Evolutionary conservation across 2,329 filamentous ascomycete genomes (phyloP).

Genomic region (Hypocrella siamensis): DNA sequence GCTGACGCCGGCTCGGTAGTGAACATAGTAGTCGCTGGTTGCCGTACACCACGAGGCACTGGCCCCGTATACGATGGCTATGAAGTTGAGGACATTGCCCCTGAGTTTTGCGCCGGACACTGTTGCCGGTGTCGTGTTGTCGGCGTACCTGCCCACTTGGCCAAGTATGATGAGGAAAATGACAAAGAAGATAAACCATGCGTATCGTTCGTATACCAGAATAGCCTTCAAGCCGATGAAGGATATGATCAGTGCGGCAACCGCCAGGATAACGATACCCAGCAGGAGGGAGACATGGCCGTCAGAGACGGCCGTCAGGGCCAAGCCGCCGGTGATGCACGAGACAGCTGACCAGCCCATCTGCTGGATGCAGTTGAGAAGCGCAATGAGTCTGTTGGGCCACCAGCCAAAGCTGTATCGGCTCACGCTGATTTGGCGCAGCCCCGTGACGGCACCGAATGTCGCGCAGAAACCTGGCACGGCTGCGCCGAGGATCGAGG

Average conservation of each 20-base stretch:
- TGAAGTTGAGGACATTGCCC: conserved; percentile 23
- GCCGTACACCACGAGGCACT: conserved; percentile 34
- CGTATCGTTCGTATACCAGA: conserved; percentile 32
- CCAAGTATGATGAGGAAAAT: conserved; percentile 34
- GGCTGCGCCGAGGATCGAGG: conserved; percentile 20
- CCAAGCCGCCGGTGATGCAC: conserved; percentile 33
- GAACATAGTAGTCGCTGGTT: conserved; percentile 12
- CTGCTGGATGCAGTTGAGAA: conserved; percentile 19
- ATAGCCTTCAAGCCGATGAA: conserved; percentile 34
- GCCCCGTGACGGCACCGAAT: conserved; percentile 30
- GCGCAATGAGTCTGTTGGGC: conserved; percentile 31
- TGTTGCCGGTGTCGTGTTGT: conserved; percentile 18
- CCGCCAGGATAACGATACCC: conserved; percentile 35
- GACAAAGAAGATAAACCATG: conserved; percentile 29
- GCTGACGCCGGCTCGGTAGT: conserved; percentile 29
- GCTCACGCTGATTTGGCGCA: conserved; percentile 33
- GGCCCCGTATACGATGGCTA: conserved; percentile 30
- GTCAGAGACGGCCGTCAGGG: conserved; percentile 27
- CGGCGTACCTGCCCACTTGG: conserved; percentile 24
- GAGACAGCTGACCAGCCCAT: conserved; percentile 37
- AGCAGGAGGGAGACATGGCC: conserved; percentile 29
- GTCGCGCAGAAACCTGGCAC: conserved; percentile 30
- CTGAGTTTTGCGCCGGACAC: conserved; percentile 19
- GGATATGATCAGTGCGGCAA: conserved; percentile 32
- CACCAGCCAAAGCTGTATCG: conserved; percentile 35